Evolutionary conservation across 805 yeast species (phyloP), one percentile per base, ranked within the genome.

Genomic region (Grigorovia yakushimaensis): DNA sequence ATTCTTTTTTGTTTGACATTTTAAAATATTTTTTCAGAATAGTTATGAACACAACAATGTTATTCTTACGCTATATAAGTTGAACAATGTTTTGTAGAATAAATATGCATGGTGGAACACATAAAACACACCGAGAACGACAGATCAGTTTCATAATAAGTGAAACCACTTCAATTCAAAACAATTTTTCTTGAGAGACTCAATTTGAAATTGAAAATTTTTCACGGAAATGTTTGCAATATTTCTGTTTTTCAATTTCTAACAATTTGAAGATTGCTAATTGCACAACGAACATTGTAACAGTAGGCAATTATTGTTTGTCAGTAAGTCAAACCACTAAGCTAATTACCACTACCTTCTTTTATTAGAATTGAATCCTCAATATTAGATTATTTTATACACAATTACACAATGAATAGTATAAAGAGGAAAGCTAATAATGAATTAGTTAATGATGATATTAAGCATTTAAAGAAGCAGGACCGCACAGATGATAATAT

Each of bases 1-100:
- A 79, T 55, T 47, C 54, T 66, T 66, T 62, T 51, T 20, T 5
- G 13, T 15, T 39, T 21, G 23, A 8, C 2, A 15, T 9, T 11
- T 17, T 23, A 6, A 23, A 23, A 23, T 23, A 6, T 23, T 6
- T 23, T 23, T 23, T 23, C 9, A 6, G 6, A 23, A 23, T 23
- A 23, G 27, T 23, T 23, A 6, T 23, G 6, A 6, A 23, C 27
- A 23, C 9, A 23, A 6, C 9, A 9, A 23, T 23, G 27, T 23
- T 23, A 23, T 23, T n/a, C n/a, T n/a, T n/a, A n/a, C n/a, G n/a
- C n/a, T n/a, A n/a, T n/a, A n/a, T n/a, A n/a, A n/a, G n/a, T n/a
- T n/a, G n/a, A n/a, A n/a, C n/a, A n/a, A n/a, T n/a, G n/a, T n/a
- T n/a, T n/a, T n/a, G n/a, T n/a, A n/a, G n/a, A n/a, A n/a, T n/a